Evolutionary conservation across 1,139 yeast genomes (phyloP).

Genomic region (Scheffersomyces cryptocercus): DNA sequence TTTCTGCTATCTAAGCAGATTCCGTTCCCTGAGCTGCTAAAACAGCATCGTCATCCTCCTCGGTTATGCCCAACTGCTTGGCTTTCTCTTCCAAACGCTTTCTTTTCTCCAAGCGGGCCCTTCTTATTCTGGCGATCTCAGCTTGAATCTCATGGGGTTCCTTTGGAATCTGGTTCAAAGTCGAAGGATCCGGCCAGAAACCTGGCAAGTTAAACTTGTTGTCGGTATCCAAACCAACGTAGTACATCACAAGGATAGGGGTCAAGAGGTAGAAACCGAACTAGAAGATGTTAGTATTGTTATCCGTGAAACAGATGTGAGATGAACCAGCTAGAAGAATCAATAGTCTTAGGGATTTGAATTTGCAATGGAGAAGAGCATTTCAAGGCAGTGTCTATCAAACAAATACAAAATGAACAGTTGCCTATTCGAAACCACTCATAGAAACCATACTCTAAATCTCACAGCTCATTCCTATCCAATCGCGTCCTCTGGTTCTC

Average conservation of each 20-base stretch:
- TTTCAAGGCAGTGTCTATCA: no score
- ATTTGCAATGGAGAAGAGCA: no score
- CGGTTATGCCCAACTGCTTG: slow-evolving; percentile 61
- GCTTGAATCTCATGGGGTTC: slow-evolving; percentile 91
- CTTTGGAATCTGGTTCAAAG: slow-evolving; percentile 86
- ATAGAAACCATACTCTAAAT: no score
- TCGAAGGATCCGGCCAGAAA: slow-evolving; percentile 95
- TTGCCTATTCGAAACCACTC: no score
- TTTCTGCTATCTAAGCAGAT: background rate
- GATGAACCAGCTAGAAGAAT: background rate
- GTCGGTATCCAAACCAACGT: slow-evolving; percentile 88
- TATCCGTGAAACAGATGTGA: background rate
- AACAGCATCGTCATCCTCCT: slow-evolving; percentile 23
- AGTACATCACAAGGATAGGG: slow-evolving; percentile 88
- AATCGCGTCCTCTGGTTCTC: no score
- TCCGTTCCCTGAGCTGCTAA: no score
- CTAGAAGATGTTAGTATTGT: slow-evolving; percentile 34
- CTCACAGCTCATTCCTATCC: no score
- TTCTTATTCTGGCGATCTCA: slow-evolving; percentile 82
- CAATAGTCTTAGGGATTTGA: no score
- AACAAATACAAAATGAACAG: no score
- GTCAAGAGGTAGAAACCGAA: slow-evolving; percentile 84
- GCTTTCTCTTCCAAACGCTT: slow-evolving; percentile 73
- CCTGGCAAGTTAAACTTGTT: slow-evolving; percentile 90
- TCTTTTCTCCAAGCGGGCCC: slow-evolving; percentile 73